phyloP scores from a whole-genome alignment of 257 asterid species.

The Handroanthus guayacan region DNA sequence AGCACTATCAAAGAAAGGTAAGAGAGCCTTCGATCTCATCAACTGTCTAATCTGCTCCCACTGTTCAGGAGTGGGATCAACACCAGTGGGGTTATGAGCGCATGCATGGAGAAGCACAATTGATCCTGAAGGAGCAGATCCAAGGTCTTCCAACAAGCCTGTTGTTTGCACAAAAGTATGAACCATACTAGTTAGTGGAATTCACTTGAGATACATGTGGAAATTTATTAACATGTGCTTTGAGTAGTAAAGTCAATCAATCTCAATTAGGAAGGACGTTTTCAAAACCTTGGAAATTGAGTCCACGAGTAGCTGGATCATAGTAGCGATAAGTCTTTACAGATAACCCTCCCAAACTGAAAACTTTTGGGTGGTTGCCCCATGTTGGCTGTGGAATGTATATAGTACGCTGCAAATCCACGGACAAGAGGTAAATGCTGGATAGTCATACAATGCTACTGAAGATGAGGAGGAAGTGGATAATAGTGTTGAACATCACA shows the following conservation, averaged over 20 bases:
- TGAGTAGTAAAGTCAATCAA: constrained; percentile 7
- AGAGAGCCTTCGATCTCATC: constrained; percentile 79
- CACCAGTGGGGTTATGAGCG: constrained; percentile 99
- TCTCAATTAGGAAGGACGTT: constrained; percentile 6
- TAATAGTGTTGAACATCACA: constrained; percentile 18
- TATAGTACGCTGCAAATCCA: constrained; percentile 70
- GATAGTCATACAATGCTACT: constrained; percentile 15
- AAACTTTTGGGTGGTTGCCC: constrained; percentile 96
- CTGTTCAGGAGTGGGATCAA: constrained; percentile 92
- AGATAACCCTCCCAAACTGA: constrained; percentile 86
- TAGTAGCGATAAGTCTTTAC: constrained; percentile 89
- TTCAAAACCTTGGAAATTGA: constrained; percentile 76
- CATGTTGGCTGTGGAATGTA: constrained; percentile 94
- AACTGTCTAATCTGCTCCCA: constrained; percentile 93
- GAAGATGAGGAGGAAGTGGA: constrained; percentile 5
- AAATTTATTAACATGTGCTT: background rate
- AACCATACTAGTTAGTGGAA: background rate
- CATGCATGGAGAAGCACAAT: constrained; percentile 97
- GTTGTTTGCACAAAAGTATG: constrained; percentile 36
- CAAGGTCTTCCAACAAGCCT: constrained; percentile 98
- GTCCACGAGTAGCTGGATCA: constrained; percentile 95
- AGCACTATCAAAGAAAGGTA: constrained; percentile 99
- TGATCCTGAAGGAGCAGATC: constrained; percentile 93
- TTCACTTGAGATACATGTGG: background rate
- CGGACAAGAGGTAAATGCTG: constrained; percentile 17